phyloP scores from a whole-genome alignment of 169 alveolate species.

The Plasmodium inui region DNA sequence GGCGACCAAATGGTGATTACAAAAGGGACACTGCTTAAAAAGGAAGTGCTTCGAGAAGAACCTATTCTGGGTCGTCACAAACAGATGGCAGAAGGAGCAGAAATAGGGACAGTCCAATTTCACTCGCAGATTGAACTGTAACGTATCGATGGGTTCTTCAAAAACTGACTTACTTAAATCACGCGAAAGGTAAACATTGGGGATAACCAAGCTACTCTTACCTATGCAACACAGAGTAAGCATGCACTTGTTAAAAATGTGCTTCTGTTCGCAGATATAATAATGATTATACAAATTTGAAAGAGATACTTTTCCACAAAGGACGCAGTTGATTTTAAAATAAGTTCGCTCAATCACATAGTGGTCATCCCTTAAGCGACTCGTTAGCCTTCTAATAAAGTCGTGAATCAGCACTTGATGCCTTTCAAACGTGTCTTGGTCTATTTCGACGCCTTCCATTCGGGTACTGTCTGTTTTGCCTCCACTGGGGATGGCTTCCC shows the following conservation, averaged over 20 bases:
- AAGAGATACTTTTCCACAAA: conserved; percentile 33
- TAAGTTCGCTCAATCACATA: conserved; percentile 25
- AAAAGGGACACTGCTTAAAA: conserved; percentile 65
- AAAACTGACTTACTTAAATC: conserved; percentile 26
- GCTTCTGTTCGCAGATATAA: conserved; percentile 60
- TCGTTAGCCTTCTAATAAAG: neutral
- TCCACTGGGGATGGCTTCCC: neutral
- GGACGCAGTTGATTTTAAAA: conserved; percentile 39
- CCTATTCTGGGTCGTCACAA: conserved; percentile 30
- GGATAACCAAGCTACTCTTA: conserved; percentile 45
- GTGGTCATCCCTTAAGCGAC: neutral
- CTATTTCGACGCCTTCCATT: neutral
- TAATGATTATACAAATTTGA: conserved; percentile 65
- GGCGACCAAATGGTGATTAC: conserved; percentile 19
- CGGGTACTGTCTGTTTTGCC: neutral
- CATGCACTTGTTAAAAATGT: conserved; percentile 71
- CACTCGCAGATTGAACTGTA: conserved; percentile 14
- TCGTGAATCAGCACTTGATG: conserved; percentile 12
- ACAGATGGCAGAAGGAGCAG: conserved; percentile 60
- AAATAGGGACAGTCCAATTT: neutral
- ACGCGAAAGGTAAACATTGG: neutral
- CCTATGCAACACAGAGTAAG: conserved; percentile 54
- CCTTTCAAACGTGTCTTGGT: neutral
- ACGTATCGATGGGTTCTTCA: neutral
- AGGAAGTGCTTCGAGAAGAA: conserved; percentile 16